Evolutionary conservation across 2,329 filamentous ascomycete genomes (phyloP).

Genomic region (Diaporthe citrichinensis): DNA sequence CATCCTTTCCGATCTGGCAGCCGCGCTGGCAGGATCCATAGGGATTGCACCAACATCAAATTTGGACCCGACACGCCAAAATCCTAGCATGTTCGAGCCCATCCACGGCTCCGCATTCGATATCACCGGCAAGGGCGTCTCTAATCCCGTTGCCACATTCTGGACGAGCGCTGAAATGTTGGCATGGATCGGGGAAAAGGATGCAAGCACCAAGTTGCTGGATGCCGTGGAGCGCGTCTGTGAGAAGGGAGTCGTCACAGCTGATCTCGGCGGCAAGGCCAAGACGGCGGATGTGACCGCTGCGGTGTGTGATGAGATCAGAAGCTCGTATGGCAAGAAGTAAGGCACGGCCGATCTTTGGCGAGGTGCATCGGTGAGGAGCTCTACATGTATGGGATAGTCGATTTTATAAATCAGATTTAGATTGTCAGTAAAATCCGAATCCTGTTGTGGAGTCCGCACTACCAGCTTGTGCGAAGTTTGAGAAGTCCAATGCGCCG

Average conservation of each 20-base stretch:
- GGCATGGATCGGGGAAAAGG: constrained; percentile 65
- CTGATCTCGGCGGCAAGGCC: constrained; percentile 62
- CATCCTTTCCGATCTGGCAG: constrained; percentile 77
- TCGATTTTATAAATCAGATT: neutral
- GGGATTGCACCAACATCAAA: constrained; percentile 78
- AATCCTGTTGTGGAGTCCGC: constrained; percentile 41
- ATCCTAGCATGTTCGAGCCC: constrained; percentile 70
- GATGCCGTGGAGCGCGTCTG: constrained; percentile 64
- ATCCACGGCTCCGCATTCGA: constrained; percentile 70
- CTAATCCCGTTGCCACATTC: constrained; percentile 68
- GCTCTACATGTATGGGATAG: neutral
- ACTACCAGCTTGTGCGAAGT: constrained; percentile 43
- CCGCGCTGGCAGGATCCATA: constrained; percentile 76
- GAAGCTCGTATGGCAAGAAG: constrained; percentile 34
- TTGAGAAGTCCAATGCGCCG: constrained; percentile 43
- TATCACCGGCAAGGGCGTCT: constrained; percentile 66
- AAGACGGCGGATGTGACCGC: constrained; percentile 45
- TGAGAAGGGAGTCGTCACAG: constrained; percentile 62
- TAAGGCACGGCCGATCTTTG: neutral
- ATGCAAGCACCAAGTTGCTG: constrained; percentile 62
- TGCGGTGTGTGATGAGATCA: constrained; percentile 43
- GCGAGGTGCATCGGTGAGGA: neutral
- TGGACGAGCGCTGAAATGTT: constrained; percentile 70
- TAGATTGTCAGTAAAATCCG: constrained; percentile 32
- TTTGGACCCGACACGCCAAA: constrained; percentile 68